Base-by-base conservation (phyloP, 768 basidiomycete genomes). In the Galerina marginata region DNA sequence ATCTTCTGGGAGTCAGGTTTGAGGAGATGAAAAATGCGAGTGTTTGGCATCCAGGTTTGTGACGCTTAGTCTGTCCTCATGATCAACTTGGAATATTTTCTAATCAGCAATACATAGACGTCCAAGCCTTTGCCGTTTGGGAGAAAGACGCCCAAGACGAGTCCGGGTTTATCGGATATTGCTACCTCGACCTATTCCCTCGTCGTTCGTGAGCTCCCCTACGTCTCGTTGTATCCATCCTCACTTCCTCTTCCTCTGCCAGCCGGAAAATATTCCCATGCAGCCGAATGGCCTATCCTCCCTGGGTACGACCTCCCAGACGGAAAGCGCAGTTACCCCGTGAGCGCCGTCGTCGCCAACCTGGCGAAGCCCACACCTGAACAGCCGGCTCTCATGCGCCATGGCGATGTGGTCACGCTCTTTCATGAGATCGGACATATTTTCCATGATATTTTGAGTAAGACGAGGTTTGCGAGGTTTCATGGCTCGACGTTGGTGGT, bases 341-440 rank as follows among this genome's bases (percentile, higher is more conserved):
- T 92, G 47, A 74, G 87, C 1, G 89, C 89, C 4, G 95, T 95
- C 93, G 94, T 95, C 6, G 93, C 94, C 38, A 95, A 95, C 72
- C 83, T 96, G 7, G 91, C 93, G 3, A 95, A 95, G 70, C 82
- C 92, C 3, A 92, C 92, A 1, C 85, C 88, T 1, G 86, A 88
- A 6, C 87, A 87, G 59, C 92, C 92, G 1, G 92, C 92, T n/a
- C 77, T 94, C 37, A 91, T 96, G 91, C 79, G 85, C 15, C 91
- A 94, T 62, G 87, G 89, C 66, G 91, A 93, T 58, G 92, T 93
- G 1, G 92, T 92, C 11, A 95, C 92, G 1, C 92, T 95, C 76
- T 93, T 95, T 84, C 93, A 95, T 65, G 93, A 94, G 73, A 91
- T 93, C 88, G 92, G 89, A 0, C 87, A 88, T 62, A 84, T 86